Base-by-base conservation (phyloP, 345 rosid species). In the Aquilaria yunnanensis region DNA sequence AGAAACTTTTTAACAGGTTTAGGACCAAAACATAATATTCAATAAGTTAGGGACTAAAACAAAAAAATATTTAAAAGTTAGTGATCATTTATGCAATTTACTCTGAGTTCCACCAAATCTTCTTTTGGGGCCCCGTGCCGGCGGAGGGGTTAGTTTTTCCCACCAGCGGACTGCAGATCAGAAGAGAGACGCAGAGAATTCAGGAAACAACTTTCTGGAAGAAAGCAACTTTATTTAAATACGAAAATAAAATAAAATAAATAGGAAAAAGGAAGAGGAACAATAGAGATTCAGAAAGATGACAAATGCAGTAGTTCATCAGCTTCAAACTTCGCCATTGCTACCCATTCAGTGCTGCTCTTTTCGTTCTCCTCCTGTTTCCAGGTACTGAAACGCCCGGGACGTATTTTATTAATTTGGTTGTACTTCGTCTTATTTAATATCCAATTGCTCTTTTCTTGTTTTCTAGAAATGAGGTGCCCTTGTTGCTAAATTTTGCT, bases 281-380 rank as follows among this genome's bases (percentile, higher is more conserved):
- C 32, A 14, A 61, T 3, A 9, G 53, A 45, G 5, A n/a, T 10
- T 7, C 12, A 13, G 29, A 60, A 13, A 62, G 47, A 82, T 82
- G 83, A 73, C 67, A 54, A 67, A 70, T 63, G 68, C 59, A 10
- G 41, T 59, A 12, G 23, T 57, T 49, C 49, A 23, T 9, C 54
- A 54, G 56, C 67, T 59, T 43, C 67, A 60, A 14, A 16, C 66
- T 51, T 16, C 74, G 34, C 67, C 77, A 13, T 62, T 71, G n/a
- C 51, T 62, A 55, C 67, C 70, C 41, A 66, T 73, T 65, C 79
- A 72, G 10, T 62, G 57, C 47, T 60, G 61, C 32, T 53, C 75
- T 43, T 53, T 68, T 62, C 54, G 74, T 65, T 64, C 76, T 72
- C 68, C 74, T 56, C 67, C 62, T n/a, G 55, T 66, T 12, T 32